Base-by-base conservation (phyloP, 2,329 filamentous ascomycete species). In the Penicillium sp. region DNA sequence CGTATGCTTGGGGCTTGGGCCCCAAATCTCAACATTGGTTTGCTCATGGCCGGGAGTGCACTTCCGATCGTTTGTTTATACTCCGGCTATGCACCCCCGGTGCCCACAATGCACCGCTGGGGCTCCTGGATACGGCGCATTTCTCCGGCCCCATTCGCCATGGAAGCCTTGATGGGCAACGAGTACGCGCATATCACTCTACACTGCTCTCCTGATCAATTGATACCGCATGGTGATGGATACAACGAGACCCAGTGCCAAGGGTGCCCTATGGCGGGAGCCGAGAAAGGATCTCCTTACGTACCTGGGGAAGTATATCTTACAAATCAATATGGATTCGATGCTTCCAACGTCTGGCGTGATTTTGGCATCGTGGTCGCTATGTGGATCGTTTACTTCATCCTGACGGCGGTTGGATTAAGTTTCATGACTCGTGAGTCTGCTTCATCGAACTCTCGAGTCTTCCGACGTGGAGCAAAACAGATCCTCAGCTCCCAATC, bases 371-470 rank as follows among this genome's bases (percentile, higher is more conserved):
- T 95, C 60, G 85, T 93, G 56, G 67, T 91, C 14, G 84, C 80
- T 83, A 85, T 49, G 77, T 90, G 22, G 78, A 94, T 55, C 94
- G 91, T 1, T 95, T 90, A 88, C 88, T 91, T 70, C 81, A 88
- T 58, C 83, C 95, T 56, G 89, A 86, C 66, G 95, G 43, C 43
- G 10, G 11, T 45, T 32, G 43, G 43, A 3, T 14, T 45, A 1
- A 45, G 5, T 94, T 68, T 80, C 64, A 56, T 86, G 79, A 61
- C 72, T 46, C 8, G 71, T 68, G 36, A 73, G 74, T 31, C 7
- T 13, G 18, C 24, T 27, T 27, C 24, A 27, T 27, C 24, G 24
- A 27, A 27, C 4, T 27, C 24, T 27, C 24, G 24, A 27, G 24
- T 27, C 24, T 27, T 27, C 24, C 24, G 24, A 27, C 24, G 24